Conservation (phyloP, 2,329 filamentous ascomycete genomes). For the Diaporthe caulivora region DNA sequence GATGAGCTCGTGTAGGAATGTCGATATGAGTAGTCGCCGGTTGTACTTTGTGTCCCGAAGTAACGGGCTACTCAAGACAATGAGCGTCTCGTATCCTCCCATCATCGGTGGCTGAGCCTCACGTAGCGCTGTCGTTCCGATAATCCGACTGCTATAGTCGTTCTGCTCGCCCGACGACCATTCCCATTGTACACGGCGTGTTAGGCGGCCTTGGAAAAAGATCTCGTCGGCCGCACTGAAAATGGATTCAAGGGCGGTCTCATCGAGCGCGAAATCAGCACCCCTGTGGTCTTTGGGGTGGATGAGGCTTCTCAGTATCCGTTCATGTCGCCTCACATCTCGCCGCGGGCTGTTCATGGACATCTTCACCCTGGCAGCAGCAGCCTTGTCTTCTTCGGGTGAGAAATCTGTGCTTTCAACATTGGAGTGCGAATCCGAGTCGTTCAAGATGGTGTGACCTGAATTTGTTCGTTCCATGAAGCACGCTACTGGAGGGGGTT, state of each 20-base stretch:
- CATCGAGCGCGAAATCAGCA: constrained; percentile 66
- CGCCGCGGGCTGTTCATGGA: constrained; percentile 60
- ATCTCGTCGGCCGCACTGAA: constrained; percentile 72
- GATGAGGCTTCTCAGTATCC: constrained; percentile 70
- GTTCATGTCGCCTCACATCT: constrained; percentile 63
- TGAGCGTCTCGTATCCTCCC: constrained; percentile 72
- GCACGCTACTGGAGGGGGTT: constrained; percentile 36
- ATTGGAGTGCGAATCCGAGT: constrained; percentile 47
- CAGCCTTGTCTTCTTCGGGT: constrained; percentile 59
- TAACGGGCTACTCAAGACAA: constrained; percentile 71
- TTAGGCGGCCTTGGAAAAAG: constrained; percentile 70
- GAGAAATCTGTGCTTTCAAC: constrained; percentile 50
- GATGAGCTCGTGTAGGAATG: constrained; percentile 76
- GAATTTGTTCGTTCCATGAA: constrained; percentile 63
- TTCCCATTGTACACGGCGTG: constrained; percentile 71
- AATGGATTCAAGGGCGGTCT: constrained; percentile 68
- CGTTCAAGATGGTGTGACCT: constrained; percentile 61
- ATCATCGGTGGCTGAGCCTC: constrained; percentile 49
- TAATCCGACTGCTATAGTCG: constrained; percentile 64
- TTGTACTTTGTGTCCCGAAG: constrained; percentile 69
- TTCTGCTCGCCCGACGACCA: constrained; percentile 65
- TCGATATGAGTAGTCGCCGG: constrained; percentile 71
- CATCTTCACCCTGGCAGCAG: constrained; percentile 61
- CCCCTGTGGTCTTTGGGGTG: constrained; percentile 56
- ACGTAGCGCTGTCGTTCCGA: constrained; percentile 73